phyloP scores from a whole-genome alignment of 192 early-diverging fungal genomes.

The Entophlyctis luteolus region DNA sequence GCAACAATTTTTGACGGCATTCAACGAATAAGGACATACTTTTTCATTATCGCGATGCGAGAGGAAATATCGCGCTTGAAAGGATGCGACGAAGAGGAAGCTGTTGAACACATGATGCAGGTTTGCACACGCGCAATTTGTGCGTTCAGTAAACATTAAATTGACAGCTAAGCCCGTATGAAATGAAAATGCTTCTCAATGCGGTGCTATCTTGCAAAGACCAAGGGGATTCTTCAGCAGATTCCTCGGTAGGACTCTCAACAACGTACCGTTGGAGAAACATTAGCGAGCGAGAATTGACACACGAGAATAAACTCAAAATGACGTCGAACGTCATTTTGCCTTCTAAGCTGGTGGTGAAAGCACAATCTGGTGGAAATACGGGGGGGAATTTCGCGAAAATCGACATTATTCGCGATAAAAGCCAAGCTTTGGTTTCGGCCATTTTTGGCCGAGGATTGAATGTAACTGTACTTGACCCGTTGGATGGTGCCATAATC shows the following conservation, averaged over 20 bases:
- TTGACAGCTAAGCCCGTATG: constrained; percentile 64
- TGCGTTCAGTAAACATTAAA: background rate
- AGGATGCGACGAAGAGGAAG: constrained; percentile 72
- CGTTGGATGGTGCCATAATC: constrained; percentile 61
- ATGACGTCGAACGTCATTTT: constrained; percentile 34
- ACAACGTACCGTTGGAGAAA: constrained; percentile 27
- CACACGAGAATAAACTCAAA: constrained; percentile 6
- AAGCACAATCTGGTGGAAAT: constrained; percentile 69
- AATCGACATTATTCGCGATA: constrained; percentile 53
- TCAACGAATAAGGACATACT: constrained; percentile 74
- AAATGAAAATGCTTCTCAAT: constrained; percentile 69
- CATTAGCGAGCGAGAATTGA: constrained; percentile 18
- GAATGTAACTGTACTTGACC: constrained; percentile 73
- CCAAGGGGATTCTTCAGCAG: constrained; percentile 13
- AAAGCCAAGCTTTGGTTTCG: constrained; percentile 43
- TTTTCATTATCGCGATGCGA: constrained; percentile 78
- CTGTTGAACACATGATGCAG: constrained; percentile 76
- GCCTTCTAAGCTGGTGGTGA: constrained; percentile 49
- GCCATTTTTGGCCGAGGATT: constrained; percentile 62
- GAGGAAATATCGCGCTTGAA: constrained; percentile 77
- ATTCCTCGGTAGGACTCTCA: constrained; percentile 24
- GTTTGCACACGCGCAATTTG: constrained; percentile 13
- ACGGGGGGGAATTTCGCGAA: constrained; percentile 70
- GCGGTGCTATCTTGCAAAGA: constrained; percentile 63
- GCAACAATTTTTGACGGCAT: constrained; percentile 77